These are phyloP conservation scores for Scheffersomyces illinoinensis DNA, from an alignment of 1,139 yeast species.

Conservation along the genomic window DNA sequence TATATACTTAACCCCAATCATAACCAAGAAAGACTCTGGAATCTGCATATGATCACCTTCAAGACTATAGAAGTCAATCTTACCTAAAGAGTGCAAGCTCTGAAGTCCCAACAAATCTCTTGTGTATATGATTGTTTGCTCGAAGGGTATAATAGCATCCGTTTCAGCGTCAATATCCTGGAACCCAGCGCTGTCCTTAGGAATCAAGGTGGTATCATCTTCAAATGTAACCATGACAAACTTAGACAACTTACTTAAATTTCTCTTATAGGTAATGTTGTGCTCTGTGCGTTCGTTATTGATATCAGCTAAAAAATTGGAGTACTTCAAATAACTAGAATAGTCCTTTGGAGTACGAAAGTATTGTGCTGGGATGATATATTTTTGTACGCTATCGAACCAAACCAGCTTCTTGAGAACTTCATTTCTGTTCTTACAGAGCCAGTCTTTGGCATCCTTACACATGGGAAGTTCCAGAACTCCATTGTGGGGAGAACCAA, in stretches of 20 bases:
- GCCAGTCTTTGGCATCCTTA: slow-evolving; percentile 50
- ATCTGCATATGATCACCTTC: slow-evolving; percentile 72
- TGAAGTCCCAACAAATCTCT: slow-evolving; percentile 63
- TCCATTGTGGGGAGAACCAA: slow-evolving; percentile 85
- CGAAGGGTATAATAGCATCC: slow-evolving; percentile 47
- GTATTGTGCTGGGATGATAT: slow-evolving; percentile 73
- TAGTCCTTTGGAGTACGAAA: slow-evolving; percentile 57
- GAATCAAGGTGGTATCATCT: slow-evolving; percentile 67
- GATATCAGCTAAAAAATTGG: slow-evolving; percentile 59
- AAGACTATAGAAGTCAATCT: slow-evolving; percentile 50
- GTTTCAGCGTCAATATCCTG: slow-evolving; percentile 50
- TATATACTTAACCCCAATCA: slow-evolving; percentile 37
- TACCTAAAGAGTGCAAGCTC: slow-evolving; percentile 39
- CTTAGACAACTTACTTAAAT: slow-evolving; percentile 44
- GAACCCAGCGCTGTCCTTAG: slow-evolving; percentile 72
- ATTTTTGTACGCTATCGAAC: slow-evolving; percentile 55
- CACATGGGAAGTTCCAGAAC: slow-evolving; percentile 71
- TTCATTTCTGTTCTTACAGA: slow-evolving; percentile 58
- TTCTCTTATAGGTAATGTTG: slow-evolving; percentile 37
- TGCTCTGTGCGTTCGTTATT: slow-evolving; percentile 56
- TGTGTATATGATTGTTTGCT: slow-evolving; percentile 49
- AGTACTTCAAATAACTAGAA: slow-evolving; percentile 49
- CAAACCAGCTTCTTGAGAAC: slow-evolving; percentile 64
- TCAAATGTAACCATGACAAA: slow-evolving; percentile 62
- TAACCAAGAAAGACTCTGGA: slow-evolving; percentile 45